phyloP scores from a whole-genome alignment of 352 stramenopile species.

The Phytophthora foliorum region DNA sequence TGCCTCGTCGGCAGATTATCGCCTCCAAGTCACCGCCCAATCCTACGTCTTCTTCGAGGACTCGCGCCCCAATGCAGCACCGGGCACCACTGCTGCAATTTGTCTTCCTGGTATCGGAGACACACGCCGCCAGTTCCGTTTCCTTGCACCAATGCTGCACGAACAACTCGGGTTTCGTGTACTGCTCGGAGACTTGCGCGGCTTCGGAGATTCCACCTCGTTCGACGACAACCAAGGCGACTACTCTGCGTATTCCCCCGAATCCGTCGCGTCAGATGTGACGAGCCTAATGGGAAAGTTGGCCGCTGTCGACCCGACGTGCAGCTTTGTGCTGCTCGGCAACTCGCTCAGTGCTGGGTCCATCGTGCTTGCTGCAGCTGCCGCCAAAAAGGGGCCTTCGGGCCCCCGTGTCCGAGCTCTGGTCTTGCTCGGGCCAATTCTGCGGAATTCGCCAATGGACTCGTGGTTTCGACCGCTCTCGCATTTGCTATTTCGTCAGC shows the following conservation, averaged over 20 bases:
- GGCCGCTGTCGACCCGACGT: constrained; percentile 19
- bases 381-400: constrained; percentile 1
- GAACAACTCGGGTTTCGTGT: constrained; percentile 41
- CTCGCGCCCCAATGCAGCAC: constrained; percentile 30
- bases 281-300: constrained; percentile 37
- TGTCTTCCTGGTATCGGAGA: constrained; percentile 55
- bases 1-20: constrained; percentile 20
- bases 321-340: constrained; percentile 46
- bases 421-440: constrained; percentile 45
- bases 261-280: constrained; percentile 42
- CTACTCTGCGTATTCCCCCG: constrained; percentile 43
- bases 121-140: constrained; percentile 50
- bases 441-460: constrained; percentile 42
- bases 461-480: constrained; percentile 43
- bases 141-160: constrained; percentile 51
- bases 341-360: constrained; percentile 52
- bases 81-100: constrained; percentile 35
- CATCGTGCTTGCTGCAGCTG: constrained; percentile 38
- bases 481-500: constrained; percentile 40
- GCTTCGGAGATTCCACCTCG: constrained; percentile 51
- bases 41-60: constrained; percentile 53
- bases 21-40: constrained; percentile 18
- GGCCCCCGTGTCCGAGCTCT: constrained; percentile 24
- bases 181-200: constrained; percentile 51
- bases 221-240: constrained; percentile 17